phyloP scores from a whole-genome alignment of 352 stramenopile genomes.

The Phytophthora sansomeana region DNA sequence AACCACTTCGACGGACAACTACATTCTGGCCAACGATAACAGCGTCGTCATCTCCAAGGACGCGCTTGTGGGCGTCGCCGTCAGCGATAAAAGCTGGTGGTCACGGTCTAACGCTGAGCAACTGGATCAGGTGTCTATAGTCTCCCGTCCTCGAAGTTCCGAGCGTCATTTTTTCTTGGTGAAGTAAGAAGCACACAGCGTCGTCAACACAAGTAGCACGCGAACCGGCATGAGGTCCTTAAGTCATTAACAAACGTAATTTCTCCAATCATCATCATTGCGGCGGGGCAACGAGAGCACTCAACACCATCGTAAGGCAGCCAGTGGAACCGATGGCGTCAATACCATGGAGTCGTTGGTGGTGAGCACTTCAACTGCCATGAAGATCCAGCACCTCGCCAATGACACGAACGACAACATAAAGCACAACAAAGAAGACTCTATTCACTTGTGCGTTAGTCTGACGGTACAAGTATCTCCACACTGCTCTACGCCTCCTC shows the following conservation, averaged over 20 bases:
- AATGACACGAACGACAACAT: neutral
- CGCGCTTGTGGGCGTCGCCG: slow-evolving; percentile 69
- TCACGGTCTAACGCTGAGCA: slow-evolving; percentile 45
- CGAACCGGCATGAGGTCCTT: slow-evolving; percentile 10
- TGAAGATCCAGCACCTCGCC: neutral
- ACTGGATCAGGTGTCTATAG: slow-evolving; percentile 24
- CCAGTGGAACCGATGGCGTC: neutral
- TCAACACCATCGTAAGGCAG: neutral
- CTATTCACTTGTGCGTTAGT: slow-evolving; percentile 9
- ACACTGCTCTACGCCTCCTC: slow-evolving; percentile 11
- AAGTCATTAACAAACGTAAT: slow-evolving; percentile 28
- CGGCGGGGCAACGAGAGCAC: neutral
- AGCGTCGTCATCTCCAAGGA: slow-evolving; percentile 83
- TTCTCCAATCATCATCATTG: neutral
- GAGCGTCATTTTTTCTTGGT: slow-evolving; percentile 12
- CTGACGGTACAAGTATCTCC: neutral
- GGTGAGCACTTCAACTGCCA: slow-evolving; percentile 1
- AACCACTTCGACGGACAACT: slow-evolving; percentile 57
- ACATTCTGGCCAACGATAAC: slow-evolving; percentile 75
- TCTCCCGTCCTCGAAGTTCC: slow-evolving; percentile 4
- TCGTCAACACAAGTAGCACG: slow-evolving; percentile 1
- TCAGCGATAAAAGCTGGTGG: slow-evolving; percentile 71
- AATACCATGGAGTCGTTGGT: slow-evolving; percentile 9
- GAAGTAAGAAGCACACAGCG: neutral
- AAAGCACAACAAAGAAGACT: slow-evolving; percentile 1